These are phyloP conservation scores for Galeopsis tetrahit DNA, from an alignment of 257 asterid genomes.

Conservation along the genomic window DNA sequence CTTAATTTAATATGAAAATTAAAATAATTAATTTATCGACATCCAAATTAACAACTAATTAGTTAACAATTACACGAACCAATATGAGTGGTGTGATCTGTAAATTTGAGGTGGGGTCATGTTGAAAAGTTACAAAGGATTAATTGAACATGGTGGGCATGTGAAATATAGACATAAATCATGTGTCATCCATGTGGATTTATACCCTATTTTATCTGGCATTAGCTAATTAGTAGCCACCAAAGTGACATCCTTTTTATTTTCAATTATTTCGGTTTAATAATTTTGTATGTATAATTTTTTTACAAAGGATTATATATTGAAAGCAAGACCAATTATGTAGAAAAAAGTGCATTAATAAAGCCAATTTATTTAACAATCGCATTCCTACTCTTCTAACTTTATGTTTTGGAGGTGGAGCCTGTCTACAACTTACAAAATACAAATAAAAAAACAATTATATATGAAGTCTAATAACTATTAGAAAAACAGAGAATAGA, in stretches of 20 bases:
- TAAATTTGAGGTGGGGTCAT: slow-evolving; percentile 50
- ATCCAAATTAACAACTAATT: slow-evolving; percentile 36
- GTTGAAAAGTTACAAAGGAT: slow-evolving; percentile 62
- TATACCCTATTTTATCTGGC: slow-evolving; percentile 37
- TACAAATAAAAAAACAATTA: no score
- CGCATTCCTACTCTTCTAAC: background rate
- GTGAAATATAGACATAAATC: slow-evolving; percentile 66
- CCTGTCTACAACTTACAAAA: no score
- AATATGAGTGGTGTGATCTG: slow-evolving; percentile 59
- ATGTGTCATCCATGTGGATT: slow-evolving; percentile 81
- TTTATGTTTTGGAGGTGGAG: no score
- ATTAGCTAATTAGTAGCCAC: slow-evolving; percentile 41
- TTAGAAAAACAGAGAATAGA: background rate
- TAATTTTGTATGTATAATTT: background rate
- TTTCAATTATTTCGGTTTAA: background rate
- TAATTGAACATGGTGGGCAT: slow-evolving; percentile 76
- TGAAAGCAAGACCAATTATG: background rate
- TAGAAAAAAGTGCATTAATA: background rate
- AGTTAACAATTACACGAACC: slow-evolving; percentile 34
- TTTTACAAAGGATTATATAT: background rate
- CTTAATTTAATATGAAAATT: background rate
- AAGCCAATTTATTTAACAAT: background rate
- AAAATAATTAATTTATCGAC: slow-evolving; percentile 13
- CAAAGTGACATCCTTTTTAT: slow-evolving; percentile 34
- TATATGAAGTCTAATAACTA: background rate